Conservation (phyloP, 805 yeast genomes). For the Candida ascalaphidarum region DNA sequence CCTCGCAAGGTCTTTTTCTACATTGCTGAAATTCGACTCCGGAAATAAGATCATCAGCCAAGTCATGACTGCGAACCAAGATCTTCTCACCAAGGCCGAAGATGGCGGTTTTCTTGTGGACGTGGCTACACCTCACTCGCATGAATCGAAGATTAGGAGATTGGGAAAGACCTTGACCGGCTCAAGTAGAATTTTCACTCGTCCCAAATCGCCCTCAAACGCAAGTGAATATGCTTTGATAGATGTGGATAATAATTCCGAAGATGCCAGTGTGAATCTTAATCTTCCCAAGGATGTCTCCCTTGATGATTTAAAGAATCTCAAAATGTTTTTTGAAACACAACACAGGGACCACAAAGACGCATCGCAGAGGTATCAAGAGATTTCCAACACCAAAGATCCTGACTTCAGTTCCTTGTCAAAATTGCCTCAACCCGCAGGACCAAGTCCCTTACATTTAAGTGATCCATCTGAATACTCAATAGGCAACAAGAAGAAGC, state of each 20-base stretch:
- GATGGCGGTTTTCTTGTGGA: too few relatives aligned
- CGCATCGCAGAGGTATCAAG: slow-evolving; percentile 16
- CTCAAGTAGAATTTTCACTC: too few relatives aligned
- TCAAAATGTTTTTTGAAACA: slow-evolving; percentile 27
- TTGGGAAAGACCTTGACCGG: too few relatives aligned
- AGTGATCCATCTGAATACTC: slow-evolving; percentile 17
- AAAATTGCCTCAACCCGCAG: too few relatives aligned
- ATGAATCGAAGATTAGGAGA: too few relatives aligned
- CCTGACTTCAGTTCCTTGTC: too few relatives aligned
- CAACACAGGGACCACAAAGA: slow-evolving; percentile 13
- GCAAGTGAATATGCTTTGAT: too few relatives aligned
- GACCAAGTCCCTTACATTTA: slow-evolving; percentile 14
- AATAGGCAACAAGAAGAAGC: slow-evolving; percentile 3
- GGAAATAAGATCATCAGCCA: not conserved
- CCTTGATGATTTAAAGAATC: slow-evolving; percentile 18
- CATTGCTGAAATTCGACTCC: not conserved
- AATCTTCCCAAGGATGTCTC: slow-evolving; percentile 30
- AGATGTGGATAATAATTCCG: too few relatives aligned
- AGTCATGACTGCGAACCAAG: not conserved
- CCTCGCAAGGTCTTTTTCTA: not conserved
- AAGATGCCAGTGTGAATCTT: too few relatives aligned
- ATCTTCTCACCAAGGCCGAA: too few relatives aligned
- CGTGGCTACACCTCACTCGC: too few relatives aligned
- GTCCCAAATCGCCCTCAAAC: too few relatives aligned
- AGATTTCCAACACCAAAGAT: not conserved